Evolutionary conservation across 2,329 filamentous ascomycete genomes (phyloP), one percentile per base, ranked within the genome.

Genomic region (Talaromyces verruculosus): DNA sequence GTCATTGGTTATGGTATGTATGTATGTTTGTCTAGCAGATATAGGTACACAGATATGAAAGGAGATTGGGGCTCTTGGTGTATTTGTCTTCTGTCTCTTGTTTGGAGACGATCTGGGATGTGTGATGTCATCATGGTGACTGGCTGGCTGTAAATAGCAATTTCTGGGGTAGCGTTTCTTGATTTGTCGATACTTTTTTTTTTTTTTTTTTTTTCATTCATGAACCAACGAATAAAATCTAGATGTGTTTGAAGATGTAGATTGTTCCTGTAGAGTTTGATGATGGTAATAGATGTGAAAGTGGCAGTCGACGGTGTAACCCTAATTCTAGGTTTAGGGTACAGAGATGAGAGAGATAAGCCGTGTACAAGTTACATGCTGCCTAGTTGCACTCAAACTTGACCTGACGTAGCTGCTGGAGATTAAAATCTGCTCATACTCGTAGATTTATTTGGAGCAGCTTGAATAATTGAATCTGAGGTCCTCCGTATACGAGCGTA

Each of bases 111-210:
- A 25, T 25, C 25, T 53, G 49, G 25, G 28, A 35, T 61, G 58
- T 28, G 39, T 19, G 53, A 58, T 22, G 33, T 49, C 68, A 69
- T 70, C 5, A 15, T 68, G 60, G 51, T 57, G 30, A 57, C 30
- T 57, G 28, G 28, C 28, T 53, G 49, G 25, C 19, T 49, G 43
- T 22, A 19, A 15, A 49, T 2, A 49, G 10, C 22, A 49, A 28
- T 7, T 19, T 45, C 41, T 22, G 10, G 13, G 19, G 39, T n/a
- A 10, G 15, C 47, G 4, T 51, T 51, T 51, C 47, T 51, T 37
- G 30, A 11, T 57, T 7, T 57, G n/a, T 2, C 30, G 7, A 15
- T 11, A n/a, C n/a, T n/a, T n/a, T n/a, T n/a, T n/a, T n/a, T n/a
- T n/a, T n/a, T n/a, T n/a, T n/a, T 33, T 33, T 8, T 25, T 25